phyloP scores from a whole-genome alignment of 2,329 filamentous ascomycete genomes.

The Aspergillus spinulosporus region DNA sequence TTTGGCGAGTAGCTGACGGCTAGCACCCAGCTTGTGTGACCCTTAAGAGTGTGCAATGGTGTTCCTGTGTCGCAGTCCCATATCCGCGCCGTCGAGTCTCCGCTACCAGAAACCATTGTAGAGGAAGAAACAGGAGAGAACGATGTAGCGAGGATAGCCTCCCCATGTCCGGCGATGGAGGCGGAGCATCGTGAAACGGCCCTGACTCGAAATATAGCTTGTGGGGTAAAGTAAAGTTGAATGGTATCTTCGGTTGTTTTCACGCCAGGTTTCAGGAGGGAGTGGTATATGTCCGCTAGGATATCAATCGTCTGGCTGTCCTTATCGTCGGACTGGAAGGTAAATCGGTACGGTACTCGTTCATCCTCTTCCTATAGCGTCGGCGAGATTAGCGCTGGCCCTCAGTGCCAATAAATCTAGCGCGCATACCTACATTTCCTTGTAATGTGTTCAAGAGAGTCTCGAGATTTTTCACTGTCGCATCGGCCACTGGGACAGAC shows the following conservation, averaged over 20 bases:
- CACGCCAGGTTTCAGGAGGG: conserved; percentile 51
- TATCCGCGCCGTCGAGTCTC: conserved; percentile 86
- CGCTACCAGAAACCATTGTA: conserved; percentile 81
- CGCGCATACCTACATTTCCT: conserved; percentile 60
- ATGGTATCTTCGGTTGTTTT: conserved; percentile 63
- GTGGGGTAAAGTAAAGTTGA: conserved; percentile 68
- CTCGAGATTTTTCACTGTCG: conserved; percentile 85
- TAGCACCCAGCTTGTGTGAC: conserved; percentile 87
- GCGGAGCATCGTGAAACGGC: conserved; percentile 88
- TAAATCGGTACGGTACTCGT: conserved; percentile 66
- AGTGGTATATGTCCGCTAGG: conserved; percentile 51
- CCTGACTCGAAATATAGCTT: conserved; percentile 91
- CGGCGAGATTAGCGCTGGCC: background rate
- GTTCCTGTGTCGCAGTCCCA: conserved; percentile 96
- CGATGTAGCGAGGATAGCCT: conserved; percentile 81
- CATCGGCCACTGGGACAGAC: conserved; percentile 78
- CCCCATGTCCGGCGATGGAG: conserved; percentile 84
- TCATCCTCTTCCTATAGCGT: conserved; percentile 55
- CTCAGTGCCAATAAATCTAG: background rate
- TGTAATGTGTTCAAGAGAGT: conserved; percentile 82
- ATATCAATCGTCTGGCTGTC: conserved; percentile 46
- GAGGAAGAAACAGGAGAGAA: conserved; percentile 80
- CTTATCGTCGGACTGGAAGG: conserved; percentile 51
- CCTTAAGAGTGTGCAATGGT: conserved; percentile 78
- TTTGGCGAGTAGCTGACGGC: conserved; percentile 86